Evolutionary conservation across 345 rosid species (phyloP).

Genomic region (Citrus unshiu): DNA sequence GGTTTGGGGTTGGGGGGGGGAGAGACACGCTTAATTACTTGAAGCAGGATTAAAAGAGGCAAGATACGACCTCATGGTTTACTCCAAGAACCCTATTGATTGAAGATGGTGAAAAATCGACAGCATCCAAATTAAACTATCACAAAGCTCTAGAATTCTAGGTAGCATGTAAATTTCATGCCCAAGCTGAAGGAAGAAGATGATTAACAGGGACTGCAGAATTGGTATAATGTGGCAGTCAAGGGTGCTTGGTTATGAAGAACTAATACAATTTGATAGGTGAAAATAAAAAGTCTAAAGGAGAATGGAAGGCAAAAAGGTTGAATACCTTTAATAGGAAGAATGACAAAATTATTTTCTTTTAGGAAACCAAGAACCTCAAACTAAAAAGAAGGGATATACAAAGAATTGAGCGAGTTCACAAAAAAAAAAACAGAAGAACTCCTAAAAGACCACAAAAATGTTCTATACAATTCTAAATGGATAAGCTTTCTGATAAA

Average conservation of each 20-base stretch:
- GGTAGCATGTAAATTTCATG: background rate
- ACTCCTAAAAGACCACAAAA: background rate
- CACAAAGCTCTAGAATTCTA: background rate
- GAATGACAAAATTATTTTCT: no score
- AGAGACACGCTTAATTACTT: background rate
- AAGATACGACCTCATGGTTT: background rate
- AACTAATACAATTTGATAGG: background rate
- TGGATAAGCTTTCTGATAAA: background rate
- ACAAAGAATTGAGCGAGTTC: background rate
- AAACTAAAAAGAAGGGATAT: background rate
- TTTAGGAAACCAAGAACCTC: no score
- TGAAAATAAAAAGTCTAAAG: no score
- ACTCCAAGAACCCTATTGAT: background rate
- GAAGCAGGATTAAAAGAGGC: background rate
- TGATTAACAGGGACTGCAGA: background rate
- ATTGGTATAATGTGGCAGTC: background rate
- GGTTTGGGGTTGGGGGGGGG: accelerated
- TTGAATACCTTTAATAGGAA: no score
- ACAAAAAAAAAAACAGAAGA: background rate
- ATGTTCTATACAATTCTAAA: background rate
- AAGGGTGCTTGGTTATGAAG: background rate
- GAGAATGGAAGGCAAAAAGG: no score
- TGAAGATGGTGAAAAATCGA: background rate
- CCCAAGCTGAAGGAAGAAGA: background rate
- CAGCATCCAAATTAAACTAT: background rate